Evolutionary conservation across 805 yeast genomes (phyloP), one percentile per base, ranked within the genome.

Genomic region (Cyberlindnera samutprakarnensis): DNA sequence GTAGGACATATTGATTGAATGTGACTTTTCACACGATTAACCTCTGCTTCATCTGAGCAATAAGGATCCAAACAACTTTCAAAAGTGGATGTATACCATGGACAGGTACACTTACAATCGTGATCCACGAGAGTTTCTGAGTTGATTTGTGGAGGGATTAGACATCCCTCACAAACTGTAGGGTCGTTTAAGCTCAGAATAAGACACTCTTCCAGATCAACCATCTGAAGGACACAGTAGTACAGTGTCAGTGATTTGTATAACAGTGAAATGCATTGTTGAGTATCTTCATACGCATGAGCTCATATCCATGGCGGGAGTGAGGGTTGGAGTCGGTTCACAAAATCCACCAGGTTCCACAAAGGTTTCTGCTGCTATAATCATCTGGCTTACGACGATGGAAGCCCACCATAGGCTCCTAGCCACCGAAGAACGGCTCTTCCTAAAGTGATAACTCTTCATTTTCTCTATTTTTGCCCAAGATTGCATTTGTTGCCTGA

Each of bases 101-200:
- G 14, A 17, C 27, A 24, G 10, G 16, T 17, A 24, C 27, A 24
- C 14, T 14, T 24, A 13, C 27, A 24, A 6, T 24, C 27, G 4
- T 6, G 10, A 24, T 24, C 27, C 11, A 22, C 12, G 11, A n/a
- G n/a, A n/a, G n/a, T n/a, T n/a, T 14, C 11, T 9, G 12, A 13
- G 13, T 9, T 14, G 6, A 20, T n/a, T 6, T 24, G 32, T 2
- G 41, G 34, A 2, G 44, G 46, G 25, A 39, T 36, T 2, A 50
- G 44, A 25, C 53, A 47, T 3, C 54, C 54, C 28, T 49, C 54
- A 31, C 53, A 47, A 20, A 49, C 27, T 19, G 35, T 47, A 8
- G 27, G 18, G 30, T 49, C 53, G 9, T 37, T 28, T 24, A 31
- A 47, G n/a, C n/a, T n/a, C n/a, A n/a, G n/a, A n/a, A n/a, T n/a